Evolutionary conservation across 192 early-diverging fungal genomes (phyloP).

Genomic region (Backusella westeae): DNA sequence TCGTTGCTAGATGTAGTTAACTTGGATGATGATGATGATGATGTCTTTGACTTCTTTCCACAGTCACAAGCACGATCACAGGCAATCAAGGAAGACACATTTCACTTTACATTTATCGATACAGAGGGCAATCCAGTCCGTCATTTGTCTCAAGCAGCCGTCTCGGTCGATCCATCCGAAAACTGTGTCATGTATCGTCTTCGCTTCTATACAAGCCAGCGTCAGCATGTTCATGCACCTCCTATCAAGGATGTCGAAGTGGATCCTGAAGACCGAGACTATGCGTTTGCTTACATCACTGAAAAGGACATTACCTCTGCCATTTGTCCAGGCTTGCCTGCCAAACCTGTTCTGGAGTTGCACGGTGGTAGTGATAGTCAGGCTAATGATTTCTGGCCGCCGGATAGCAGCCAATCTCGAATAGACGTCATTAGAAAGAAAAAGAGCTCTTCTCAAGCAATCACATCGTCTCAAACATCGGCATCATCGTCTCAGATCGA

Average conservation of each 20-base stretch:
- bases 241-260: not conserved
- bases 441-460: not conserved
- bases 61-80: not conserved
- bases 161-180: conserved; percentile 7
- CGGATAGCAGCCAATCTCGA: not conserved
- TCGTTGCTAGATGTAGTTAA: not conserved
- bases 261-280: not conserved
- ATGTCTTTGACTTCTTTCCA: not conserved
- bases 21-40: not conserved
- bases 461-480: not conserved
- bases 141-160: not conserved
- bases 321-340: conserved; percentile 1
- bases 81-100: not conserved
- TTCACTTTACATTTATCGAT: conserved; percentile 26
- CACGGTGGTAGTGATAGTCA: not conserved
- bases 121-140: not conserved
- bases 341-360: not conserved
- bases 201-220: not conserved
- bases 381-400: not conserved
- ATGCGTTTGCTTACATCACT: not conserved
- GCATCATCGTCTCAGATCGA: not conserved
- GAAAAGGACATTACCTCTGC: not conserved
- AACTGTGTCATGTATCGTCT: not conserved
- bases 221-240: not conserved
- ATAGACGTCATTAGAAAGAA: not conserved